Base-by-base conservation (phyloP, 768 basidiomycete genomes). In the Rhodocollybia butyracea region DNA sequence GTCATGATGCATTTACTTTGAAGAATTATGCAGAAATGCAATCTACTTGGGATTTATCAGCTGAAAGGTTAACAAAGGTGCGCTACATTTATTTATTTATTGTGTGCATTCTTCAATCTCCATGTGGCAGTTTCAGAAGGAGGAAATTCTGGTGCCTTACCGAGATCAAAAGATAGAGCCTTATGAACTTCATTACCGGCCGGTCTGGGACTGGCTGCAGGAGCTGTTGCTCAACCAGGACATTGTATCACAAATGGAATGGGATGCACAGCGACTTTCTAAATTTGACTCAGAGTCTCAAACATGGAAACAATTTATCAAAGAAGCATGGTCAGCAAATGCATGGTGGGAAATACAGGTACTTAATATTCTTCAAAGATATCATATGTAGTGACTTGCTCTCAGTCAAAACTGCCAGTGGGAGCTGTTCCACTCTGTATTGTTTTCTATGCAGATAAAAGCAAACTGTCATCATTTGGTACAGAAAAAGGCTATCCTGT, bases 271-370 rank as follows among this genome's bases (percentile, higher is more conserved):
- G 31, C 53, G 42, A 13, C 55, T 60, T 3, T 75, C 48, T 56
- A 67, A 63, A 32, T 68, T 52, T 40, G 60, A 72, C 27, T n/a
- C 5, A 10, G n/a, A 4, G 55, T 66, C 63, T 0, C n/a, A 38
- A 1, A 22, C 31, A 1, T 73, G 60, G 34, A 55, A 58, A 8
- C 57, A 64, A 0, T 68, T 73, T 46, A 50, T 66, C 26, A 57
- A 71, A 47, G 71, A 77, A 42, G 73, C 74, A 3, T 74, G 73
- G 67, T 73, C 71, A 5, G 74, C 66, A 2, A 46, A 73, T 30
- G 17, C 39, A 2, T 74, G 64, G 24, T 76, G 74, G 74, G 59
- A 73, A 5, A 60, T 69, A 4, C 72, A 76, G 63, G 75, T 74
- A 58, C 40, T 45, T 36, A 21, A 41, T 51, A 47, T 52, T n/a